Percentiles rank a stretch among this genome's conserved stretches.
phyloP scores from a whole-genome alignment of 768 basidiomycete species.

The Pleurotus djamor region DNA sequence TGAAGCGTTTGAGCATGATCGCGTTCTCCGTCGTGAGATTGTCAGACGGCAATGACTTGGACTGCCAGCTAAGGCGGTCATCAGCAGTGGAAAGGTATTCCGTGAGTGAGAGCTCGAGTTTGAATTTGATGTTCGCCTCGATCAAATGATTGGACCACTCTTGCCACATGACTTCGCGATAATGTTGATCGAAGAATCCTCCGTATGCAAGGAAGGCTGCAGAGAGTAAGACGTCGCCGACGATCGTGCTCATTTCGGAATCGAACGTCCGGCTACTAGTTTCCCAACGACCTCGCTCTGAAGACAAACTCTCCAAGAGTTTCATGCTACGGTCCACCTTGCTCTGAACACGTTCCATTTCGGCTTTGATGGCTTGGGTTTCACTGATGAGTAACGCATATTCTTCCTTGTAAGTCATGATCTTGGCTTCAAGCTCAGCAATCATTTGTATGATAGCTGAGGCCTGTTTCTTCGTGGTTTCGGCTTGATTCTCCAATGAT shows the following conservation, averaged over 20 bases:
- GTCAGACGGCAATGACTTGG: constrained; percentile 93
- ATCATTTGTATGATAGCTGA: constrained; percentile 89
- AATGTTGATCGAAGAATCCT: constrained; percentile 98
- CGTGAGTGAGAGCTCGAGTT: constrained; percentile 86
- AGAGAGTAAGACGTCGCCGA: constrained; percentile 93
- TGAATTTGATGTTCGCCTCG: constrained; percentile 90
- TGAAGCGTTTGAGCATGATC: constrained; percentile 99
- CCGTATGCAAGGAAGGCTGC: constrained; percentile 96
- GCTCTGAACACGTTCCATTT: constrained; percentile 97
- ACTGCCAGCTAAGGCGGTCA: constrained; percentile 94
- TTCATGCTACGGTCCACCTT: constrained; percentile 98
- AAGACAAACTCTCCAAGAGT: constrained; percentile 89
- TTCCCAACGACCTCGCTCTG: constrained; percentile 94
- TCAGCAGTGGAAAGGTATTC: constrained; percentile 98
- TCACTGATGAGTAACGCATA: constrained; percentile 96
- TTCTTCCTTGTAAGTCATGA: constrained; percentile 93
- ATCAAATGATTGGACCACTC: constrained; percentile 89
- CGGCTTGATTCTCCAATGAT: constrained; percentile 89
- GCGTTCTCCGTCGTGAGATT: constrained; percentile 97
- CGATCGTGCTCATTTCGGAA: constrained; percentile 97
- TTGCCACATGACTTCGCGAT: constrained; percentile 96
- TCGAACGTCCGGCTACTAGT: constrained; percentile 93
- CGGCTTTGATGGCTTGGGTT: constrained; percentile 93
- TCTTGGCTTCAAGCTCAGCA: constrained; percentile 88
- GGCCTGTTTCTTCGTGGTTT: constrained; percentile 94